These are phyloP conservation scores for Elsinoe necatrix DNA, from an alignment of 2,329 filamentous ascomycete genomes.

Conservation along the genomic window DNA sequence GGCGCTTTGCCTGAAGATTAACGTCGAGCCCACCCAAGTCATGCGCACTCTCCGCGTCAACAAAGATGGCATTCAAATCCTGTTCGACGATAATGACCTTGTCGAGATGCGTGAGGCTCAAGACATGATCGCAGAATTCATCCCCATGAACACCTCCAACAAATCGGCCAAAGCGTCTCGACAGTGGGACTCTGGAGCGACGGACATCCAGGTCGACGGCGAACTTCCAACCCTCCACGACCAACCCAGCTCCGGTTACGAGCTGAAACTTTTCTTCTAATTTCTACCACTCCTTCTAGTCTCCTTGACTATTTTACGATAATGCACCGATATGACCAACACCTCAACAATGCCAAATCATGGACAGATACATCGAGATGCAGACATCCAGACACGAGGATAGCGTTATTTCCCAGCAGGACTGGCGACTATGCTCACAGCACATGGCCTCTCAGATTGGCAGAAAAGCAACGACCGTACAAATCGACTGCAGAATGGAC, in stretches of 20 bases:
- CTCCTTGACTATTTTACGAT: conserved; percentile 12
- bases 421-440: conserved; percentile 7
- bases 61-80: conserved; percentile 66
- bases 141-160: conserved; percentile 49
- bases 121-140: conserved; percentile 68
- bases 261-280: conserved; percentile 42
- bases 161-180: conserved; percentile 36
- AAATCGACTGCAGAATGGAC: conserved; percentile 11
- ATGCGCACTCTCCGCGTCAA: conserved; percentile 64
- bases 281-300: conserved; percentile 2
- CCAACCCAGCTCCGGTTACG: conserved; percentile 39
- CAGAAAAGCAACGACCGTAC: background rate
- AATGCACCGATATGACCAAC: conserved; percentile 10
- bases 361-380: conserved; percentile 8
- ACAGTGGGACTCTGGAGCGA: conserved; percentile 45
- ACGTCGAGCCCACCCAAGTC: conserved; percentile 64
- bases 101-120: conserved; percentile 79
- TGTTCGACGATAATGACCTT: conserved; percentile 86
- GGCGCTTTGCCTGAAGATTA: conserved; percentile 69
- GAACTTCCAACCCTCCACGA: conserved; percentile 38
- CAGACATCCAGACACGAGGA: conserved; percentile 2
- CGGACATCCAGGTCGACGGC: conserved; percentile 42
- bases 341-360: background rate
- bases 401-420: conserved; percentile 3
- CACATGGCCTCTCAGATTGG: conserved; percentile 8